Evolutionary conservation across 495 filamentous ascomycete species (phyloP).

Genomic region (Alectoria sarmentosa): DNA sequence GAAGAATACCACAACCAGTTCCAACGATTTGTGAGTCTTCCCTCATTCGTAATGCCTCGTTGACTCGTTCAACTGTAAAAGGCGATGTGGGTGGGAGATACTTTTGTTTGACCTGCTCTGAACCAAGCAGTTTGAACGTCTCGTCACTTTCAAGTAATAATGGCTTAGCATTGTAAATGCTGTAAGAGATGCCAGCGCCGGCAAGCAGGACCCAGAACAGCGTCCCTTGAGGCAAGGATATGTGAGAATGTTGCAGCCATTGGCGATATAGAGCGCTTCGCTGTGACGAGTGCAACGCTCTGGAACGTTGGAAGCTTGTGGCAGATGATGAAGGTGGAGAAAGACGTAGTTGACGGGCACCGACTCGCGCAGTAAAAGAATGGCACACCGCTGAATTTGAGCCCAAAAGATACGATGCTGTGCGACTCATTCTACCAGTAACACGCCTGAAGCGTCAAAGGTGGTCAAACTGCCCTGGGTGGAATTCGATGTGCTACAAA

Average conservation of each 20-base stretch:
- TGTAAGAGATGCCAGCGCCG: constrained; percentile 9
- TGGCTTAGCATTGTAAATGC: not conserved
- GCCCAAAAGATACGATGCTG: not conserved
- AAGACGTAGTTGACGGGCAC: not conserved
- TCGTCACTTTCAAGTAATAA: constrained; percentile 13
- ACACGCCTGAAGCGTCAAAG: not conserved
- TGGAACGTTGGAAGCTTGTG: not conserved
- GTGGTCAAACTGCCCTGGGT: not conserved
- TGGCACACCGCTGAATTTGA: not conserved
- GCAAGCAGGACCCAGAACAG: not conserved
- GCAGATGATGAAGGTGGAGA: not conserved
- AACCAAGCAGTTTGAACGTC: not conserved
- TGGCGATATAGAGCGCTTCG: not conserved
- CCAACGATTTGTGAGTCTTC: not conserved
- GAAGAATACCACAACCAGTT: constrained; percentile 13
- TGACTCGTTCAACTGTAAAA: constrained; percentile 6
- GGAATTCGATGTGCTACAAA: not conserved
- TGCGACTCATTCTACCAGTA: not conserved
- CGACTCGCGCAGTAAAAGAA: not conserved
- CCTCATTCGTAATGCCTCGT: constrained; percentile 6
- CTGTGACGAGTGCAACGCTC: not conserved
- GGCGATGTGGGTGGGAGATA: constrained; percentile 8
- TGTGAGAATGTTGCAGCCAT: not conserved
- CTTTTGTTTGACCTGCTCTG: not conserved
- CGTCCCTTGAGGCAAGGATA: not conserved